These are phyloP conservation scores for Microstegium vimineum DNA, from an alignment of 176 grass and related monocot species.

Conservation along the genomic window DNA sequence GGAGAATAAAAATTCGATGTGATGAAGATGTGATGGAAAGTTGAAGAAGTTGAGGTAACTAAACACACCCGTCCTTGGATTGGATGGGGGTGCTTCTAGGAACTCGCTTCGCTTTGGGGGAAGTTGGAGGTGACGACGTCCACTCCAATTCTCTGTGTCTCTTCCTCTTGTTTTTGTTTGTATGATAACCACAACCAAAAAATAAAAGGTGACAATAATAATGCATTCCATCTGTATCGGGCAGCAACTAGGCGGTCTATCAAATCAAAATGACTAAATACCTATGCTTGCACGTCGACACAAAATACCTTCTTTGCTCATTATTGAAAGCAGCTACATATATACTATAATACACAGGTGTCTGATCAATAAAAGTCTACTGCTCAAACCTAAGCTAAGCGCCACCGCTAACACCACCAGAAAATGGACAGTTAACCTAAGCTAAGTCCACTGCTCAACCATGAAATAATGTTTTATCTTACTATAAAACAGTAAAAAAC, in stretches of 20 bases:
- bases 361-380: too few relatives aligned
- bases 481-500: too few relatives aligned
- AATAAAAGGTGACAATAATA: not conserved
- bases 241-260: not conserved
- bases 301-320: not conserved
- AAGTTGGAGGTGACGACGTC: not conserved
- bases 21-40: too few relatives aligned
- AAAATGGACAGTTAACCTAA: too few relatives aligned
- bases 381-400: not conserved
- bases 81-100: not conserved
- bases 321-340: not conserved
- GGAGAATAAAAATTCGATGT: too few relatives aligned
- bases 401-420: not conserved
- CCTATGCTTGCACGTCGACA: not conserved
- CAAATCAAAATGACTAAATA: not conserved
- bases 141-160: not conserved
- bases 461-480: too few relatives aligned
- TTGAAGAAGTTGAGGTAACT: too few relatives aligned
- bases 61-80: not conserved
- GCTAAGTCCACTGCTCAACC: too few relatives aligned
- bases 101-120: not conserved
- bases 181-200: conserved; percentile 7
- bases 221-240: not conserved
- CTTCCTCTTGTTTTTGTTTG: not conserved
- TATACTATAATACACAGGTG: not conserved